Percentiles rank a stretch among this genome's conserved stretches.
phyloP scores from a whole-genome alignment of 1,284 basidiomycete species.

The Trametes hirsuta region DNA sequence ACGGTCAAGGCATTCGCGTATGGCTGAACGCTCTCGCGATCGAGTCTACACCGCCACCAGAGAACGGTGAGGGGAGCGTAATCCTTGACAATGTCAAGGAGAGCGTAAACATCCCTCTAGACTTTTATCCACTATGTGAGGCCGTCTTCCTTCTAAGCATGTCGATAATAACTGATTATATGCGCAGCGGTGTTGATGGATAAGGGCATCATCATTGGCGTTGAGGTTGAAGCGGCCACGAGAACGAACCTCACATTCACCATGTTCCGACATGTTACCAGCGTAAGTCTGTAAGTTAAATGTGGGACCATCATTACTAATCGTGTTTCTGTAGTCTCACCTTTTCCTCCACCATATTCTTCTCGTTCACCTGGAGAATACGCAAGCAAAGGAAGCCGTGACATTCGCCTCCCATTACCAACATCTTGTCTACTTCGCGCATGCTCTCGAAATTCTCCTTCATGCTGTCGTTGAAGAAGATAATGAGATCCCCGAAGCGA shows the following conservation, averaged over 20 bases:
- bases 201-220: conserved; percentile 97
- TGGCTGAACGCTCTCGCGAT: conserved; percentile 97
- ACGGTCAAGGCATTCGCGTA: conserved; percentile 86
- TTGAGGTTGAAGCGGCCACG: conserved; percentile 85
- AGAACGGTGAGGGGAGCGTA: conserved; percentile 40
- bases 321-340: conserved; percentile 66
- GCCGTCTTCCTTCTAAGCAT: conserved; percentile 13
- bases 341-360: conserved; percentile 95
- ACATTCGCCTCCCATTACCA: conserved; percentile 88
- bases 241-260: conserved; percentile 85
- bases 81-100: conserved; percentile 79
- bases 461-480: conserved; percentile 96
- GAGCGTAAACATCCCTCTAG: conserved; percentile 87
- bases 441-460: conserved; percentile 92
- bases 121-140: conserved; percentile 96
- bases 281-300: conserved; percentile 52
- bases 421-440: conserved; percentile 89
- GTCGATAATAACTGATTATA: not conserved
- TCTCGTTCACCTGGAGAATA: conserved; percentile 77
- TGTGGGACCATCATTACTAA: not conserved
- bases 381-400: conserved; percentile 80
- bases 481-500: conserved; percentile 37
- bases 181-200: conserved; percentile 91
- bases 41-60: conserved; percentile 53
- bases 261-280: conserved; percentile 91